Conservation (phyloP, 805 yeast genomes). For the Kluyveromyces lactis region DNA sequence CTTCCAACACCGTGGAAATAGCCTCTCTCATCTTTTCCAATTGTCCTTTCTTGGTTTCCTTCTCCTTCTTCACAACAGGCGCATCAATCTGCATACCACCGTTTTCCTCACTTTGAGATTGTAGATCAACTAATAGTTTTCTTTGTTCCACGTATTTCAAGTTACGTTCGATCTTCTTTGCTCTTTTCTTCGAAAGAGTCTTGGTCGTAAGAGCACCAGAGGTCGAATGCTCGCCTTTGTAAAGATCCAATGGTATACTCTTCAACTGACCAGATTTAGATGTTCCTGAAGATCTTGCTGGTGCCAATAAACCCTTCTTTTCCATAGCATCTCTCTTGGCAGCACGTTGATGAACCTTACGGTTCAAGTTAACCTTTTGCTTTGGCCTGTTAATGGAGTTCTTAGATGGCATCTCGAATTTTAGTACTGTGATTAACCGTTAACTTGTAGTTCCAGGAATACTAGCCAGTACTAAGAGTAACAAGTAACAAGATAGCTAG, state of each 20-base stretch:
- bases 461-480: no score
- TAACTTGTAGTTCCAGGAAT: no score
- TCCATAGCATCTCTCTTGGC: conserved; percentile 49
- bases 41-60: conserved; percentile 32
- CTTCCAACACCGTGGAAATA: conserved; percentile 65
- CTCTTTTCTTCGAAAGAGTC: conserved; percentile 68
- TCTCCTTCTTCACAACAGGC: conserved; percentile 15
- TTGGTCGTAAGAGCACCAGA: conserved; percentile 37
- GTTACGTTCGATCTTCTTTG: conserved; percentile 73
- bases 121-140: conserved; percentile 41
- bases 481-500: no score
- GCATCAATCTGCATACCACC: conserved; percentile 38
- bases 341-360: conserved; percentile 42
- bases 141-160: conserved; percentile 60
- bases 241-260: conserved; percentile 36
- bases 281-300: conserved; percentile 39
- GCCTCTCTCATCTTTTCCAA: conserved; percentile 44
- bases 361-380: conserved; percentile 42
- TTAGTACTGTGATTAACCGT: no score
- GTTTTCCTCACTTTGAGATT: conserved; percentile 37
- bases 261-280: conserved; percentile 35
- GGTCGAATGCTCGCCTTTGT: conserved; percentile 23
- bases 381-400: conserved; percentile 79
- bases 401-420: conserved; percentile 59
- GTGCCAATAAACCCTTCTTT: conserved; percentile 32